A percentile compares a stretch with the other conserved stretches of the same genome.
These are phyloP conservation scores for Penicillium verhagenii DNA, from an alignment of 495 filamentous ascomycete species.

Conservation along the genomic window DNA sequence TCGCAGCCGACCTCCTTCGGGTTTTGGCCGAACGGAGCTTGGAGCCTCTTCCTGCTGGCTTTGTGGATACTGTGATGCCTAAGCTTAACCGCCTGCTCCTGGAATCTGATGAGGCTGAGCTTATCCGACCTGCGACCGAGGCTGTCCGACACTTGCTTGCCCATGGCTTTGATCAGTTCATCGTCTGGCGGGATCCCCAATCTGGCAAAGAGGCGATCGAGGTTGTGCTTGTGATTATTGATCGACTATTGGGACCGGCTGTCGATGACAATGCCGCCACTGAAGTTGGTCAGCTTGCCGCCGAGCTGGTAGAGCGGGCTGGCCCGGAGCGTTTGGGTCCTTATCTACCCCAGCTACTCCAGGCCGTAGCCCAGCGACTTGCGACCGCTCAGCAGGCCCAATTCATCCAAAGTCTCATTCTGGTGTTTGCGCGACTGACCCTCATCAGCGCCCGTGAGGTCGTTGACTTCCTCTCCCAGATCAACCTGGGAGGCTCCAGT, in stretches of 20 bases:
- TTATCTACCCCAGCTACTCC: constrained; percentile 83
- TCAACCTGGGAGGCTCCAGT: constrained; percentile 67
- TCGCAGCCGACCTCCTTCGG: constrained; percentile 80
- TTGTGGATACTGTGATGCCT: constrained; percentile 80
- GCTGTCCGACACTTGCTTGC: constrained; percentile 82
- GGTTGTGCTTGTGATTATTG: constrained; percentile 85
- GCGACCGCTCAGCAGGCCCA: constrained; percentile 74
- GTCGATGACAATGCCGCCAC: constrained; percentile 91
- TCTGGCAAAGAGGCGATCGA: constrained; percentile 81
- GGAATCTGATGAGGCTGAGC: constrained; percentile 73
- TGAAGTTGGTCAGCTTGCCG: constrained; percentile 91
- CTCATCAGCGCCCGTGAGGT: constrained; percentile 84
- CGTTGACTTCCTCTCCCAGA: constrained; percentile 82
- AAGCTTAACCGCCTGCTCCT: constrained; percentile 82
- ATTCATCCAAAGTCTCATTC: constrained; percentile 88
- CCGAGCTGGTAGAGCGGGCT: constrained; percentile 92
- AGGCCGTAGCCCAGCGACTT: constrained; percentile 84
- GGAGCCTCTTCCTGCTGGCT: constrained; percentile 80
- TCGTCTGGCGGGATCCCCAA: constrained; percentile 71
- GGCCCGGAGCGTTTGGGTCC: constrained; percentile 86
- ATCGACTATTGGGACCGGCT: constrained; percentile 77
- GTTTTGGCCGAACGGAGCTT: constrained; percentile 78
- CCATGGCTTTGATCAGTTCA: constrained; percentile 84
- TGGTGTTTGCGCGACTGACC: constrained; percentile 90
- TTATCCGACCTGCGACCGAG: constrained; percentile 83